A percentile compares a stretch with the other conserved stretches of the same genome.
Evolutionary conservation across 352 stramenopile species (phyloP).

Genomic region (Globisporangium paroecandrum): DNA sequence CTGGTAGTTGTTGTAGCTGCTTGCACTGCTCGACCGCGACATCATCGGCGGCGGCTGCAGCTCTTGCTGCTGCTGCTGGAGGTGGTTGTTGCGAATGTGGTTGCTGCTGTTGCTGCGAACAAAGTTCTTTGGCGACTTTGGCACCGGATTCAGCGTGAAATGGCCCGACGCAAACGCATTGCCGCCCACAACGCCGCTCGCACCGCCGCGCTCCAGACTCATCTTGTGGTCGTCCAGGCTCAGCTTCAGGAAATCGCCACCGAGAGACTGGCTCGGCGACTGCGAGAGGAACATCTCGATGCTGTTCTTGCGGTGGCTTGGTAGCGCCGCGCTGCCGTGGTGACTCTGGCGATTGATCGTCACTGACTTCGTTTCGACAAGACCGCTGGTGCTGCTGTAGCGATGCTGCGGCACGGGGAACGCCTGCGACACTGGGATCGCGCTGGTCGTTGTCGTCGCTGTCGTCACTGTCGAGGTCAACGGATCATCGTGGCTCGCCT

Average conservation of each 20-base stretch:
- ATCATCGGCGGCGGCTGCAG: conserved; percentile 35
- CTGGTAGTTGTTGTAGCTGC: conserved; percentile 36
- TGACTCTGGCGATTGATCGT: conserved; percentile 2
- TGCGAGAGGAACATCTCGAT: conserved; percentile 88
- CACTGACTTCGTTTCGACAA: conserved; percentile 1
- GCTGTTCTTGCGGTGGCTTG: conserved; percentile 77
- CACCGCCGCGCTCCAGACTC: conserved; percentile 23
- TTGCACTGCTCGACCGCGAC: conserved; percentile 32
- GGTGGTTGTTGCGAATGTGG: conserved; percentile 13
- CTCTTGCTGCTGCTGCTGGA: conserved; percentile 24
- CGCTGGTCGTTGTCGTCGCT: background rate
- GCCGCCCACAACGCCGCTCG: conserved; percentile 14
- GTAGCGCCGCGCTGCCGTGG: conserved; percentile 11
- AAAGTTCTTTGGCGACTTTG: conserved; percentile 43
- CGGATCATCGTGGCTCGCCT: conserved; percentile 27
- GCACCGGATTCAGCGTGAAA: conserved; percentile 49
- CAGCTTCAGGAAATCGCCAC: conserved; percentile 74
- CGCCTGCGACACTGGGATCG: conserved; percentile 12
- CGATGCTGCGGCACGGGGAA: conserved; percentile 11
- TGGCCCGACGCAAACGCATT: conserved; percentile 39
- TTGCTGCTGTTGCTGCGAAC: conserved; percentile 14
- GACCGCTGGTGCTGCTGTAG: background rate
- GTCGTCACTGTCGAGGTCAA: conserved; percentile 1
- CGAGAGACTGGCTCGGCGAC: conserved; percentile 72
- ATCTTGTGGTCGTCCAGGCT: conserved; percentile 61